Base-by-base conservation (phyloP, 345 rosid genomes). In the Eucalyptus erythrocorys region DNA sequence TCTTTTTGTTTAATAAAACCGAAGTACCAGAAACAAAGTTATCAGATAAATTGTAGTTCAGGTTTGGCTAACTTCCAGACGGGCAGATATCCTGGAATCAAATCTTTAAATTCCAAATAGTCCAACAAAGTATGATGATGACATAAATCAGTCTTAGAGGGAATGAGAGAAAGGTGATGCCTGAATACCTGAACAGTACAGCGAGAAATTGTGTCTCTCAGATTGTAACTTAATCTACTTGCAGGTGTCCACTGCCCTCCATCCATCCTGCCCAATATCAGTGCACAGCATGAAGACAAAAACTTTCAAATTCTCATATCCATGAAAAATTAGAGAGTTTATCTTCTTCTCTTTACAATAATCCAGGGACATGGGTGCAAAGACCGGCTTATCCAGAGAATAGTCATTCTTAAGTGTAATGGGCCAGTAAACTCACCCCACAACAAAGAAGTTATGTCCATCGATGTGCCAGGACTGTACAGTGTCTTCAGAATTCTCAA, bases 401-500 rank as follows among this genome's bases (percentile, higher is more conserved):
- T 71, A 34, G 81, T 71, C 81, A 34, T 34, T 71, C 43, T 1
- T 17, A 71, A 71, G 81, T 19, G 81, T 43, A 34, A 37, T 34
- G 45, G 81, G 45, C 43, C 81, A 19, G 40, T 26, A 10, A 88
- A 32, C 94, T 89, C 95, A 97, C 99, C 99, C 99, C 22, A 95
- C 99, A 24, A 96, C 97, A 89, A 96, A 98, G 92, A 97, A 96
- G 89, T 88, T 90, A 91, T 98, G 94, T 79, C 99, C 99, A 87
- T 95, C 95, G 86, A 97, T 94, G 93, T 98, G 99, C 96, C 96
- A 96, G 32, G 98, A 94, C 91, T 96, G 99, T 87, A 97, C 85
- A 34, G 90, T 91, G 80, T 94, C 94, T 92, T 98, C 98, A 19
- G 89, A 89, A 88, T 98, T 98, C 92, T 96, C 95, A 86, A 98